Evolutionary conservation across 495 filamentous ascomycete genomes (phyloP).

Genomic region (Daldinia vernicosa): DNA sequence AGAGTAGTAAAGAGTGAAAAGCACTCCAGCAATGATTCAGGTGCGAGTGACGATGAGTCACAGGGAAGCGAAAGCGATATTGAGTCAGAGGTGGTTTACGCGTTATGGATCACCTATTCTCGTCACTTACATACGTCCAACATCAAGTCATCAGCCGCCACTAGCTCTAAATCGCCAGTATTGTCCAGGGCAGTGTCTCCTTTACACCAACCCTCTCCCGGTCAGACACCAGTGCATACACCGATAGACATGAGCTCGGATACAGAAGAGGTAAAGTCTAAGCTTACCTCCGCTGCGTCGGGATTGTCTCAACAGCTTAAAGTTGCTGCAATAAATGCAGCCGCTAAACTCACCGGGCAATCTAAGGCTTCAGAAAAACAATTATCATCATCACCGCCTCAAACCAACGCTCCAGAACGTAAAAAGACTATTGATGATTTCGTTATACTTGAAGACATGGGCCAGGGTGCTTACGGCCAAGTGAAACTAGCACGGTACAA

Average conservation of each 20-base stretch:
- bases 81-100: slow-evolving; percentile 85
- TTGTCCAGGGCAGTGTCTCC: slow-evolving; percentile 70
- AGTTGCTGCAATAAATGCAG: slow-evolving; percentile 66
- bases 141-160: slow-evolving; percentile 51
- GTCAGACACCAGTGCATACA: slow-evolving; percentile 67
- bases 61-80: slow-evolving; percentile 46
- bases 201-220: slow-evolving; percentile 78
- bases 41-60: slow-evolving; percentile 62
- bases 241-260: slow-evolving; percentile 63
- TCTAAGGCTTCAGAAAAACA: slow-evolving; percentile 48
- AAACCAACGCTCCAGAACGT: slow-evolving; percentile 41
- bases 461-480: slow-evolving; percentile 96
- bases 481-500: slow-evolving; percentile 96
- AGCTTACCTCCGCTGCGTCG: slow-evolving; percentile 56
- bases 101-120: slow-evolving; percentile 97
- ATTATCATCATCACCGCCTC: slow-evolving; percentile 34
- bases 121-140: slow-evolving; percentile 82
- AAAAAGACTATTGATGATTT: slow-evolving; percentile 93
- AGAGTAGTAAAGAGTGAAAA: slow-evolving; percentile 91
- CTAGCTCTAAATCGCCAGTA: slow-evolving; percentile 64
- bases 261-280: slow-evolving; percentile 50
- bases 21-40: slow-evolving; percentile 48
- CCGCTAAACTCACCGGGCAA: slow-evolving; percentile 57
- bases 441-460: slow-evolving; percentile 96
- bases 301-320: slow-evolving; percentile 78